Conservation (phyloP, 345 rosid species). For the Aurinia saxatilis region DNA sequence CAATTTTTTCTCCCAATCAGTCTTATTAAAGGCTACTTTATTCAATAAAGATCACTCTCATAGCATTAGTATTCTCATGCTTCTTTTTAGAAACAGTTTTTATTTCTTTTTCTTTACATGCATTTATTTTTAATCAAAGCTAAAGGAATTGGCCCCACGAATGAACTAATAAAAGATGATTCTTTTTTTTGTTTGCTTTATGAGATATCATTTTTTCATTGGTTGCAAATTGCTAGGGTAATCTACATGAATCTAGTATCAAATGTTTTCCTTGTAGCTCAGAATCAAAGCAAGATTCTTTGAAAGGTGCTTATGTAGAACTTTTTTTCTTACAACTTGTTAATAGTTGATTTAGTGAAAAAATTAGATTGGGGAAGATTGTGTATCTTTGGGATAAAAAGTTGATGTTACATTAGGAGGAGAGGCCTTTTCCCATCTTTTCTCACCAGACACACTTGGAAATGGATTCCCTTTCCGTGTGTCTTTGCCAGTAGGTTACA, state of each 20-base stretch:
- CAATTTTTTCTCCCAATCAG: conserved; percentile 13
- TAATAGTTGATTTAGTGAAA: conserved; percentile 13
- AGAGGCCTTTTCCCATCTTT: conserved; percentile 8
- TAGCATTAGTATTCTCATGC: conserved; percentile 14
- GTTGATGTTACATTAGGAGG: conserved; percentile 13
- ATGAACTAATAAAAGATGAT: conserved; percentile 14
- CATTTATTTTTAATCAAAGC: conserved; percentile 16
- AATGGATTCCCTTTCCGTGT: conserved; percentile 2
- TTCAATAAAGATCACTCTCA: conserved; percentile 16
- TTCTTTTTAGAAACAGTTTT: conserved; percentile 12
- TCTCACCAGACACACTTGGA: conserved; percentile 9
- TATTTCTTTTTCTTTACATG: conserved; percentile 20
- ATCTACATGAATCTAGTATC: conserved; percentile 27
- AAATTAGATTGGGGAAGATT: conserved; percentile 9
- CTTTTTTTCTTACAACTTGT: conserved; percentile 4
- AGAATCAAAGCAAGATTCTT: conserved; percentile 24
- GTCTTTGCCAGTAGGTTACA: conserved; percentile 14
- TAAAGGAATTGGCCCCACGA: conserved; percentile 27
- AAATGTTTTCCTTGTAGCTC: conserved; percentile 22
- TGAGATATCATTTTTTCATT: conserved; percentile 1
- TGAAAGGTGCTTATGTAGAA: conserved; percentile 12
- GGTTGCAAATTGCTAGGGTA: conserved; percentile 19
- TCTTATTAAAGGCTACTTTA: conserved; percentile 22
- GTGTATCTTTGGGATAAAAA: conserved; percentile 13
- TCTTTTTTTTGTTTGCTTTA: conserved; percentile 26